Base-by-base conservation (phyloP, 2,329 filamentous ascomycete species). In the Septoria linicola region DNA sequence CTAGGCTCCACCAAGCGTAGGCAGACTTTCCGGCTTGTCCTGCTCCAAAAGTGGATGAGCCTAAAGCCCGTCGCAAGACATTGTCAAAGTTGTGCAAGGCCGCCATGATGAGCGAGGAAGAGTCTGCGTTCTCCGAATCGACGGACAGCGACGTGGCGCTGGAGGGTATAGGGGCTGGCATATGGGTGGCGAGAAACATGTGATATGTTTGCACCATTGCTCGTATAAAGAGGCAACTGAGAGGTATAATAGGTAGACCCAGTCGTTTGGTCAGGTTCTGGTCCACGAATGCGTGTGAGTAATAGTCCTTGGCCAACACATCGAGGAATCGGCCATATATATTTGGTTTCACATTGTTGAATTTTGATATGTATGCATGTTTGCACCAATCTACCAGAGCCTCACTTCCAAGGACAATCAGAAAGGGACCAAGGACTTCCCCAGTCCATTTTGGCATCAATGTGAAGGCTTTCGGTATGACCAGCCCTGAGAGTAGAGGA, bases 311-410 rank as follows among this genome's bases (percentile, higher is more conserved):
- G 59, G 90, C 91, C 6, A 99, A 75, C 3, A 99, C 88, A 66
- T 99, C 95, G 13, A 97, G 80, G 66, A 93, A 96, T 19, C 90
- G 83, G 45, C 83, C 81, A 69, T 99, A 99, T 49, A 99, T 87
- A 5, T 81, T 82, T 2, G 93, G 93, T 58, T 93, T 92, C 60
- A 91, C 90, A 63, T 95, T 96, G 76, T 99, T 99, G 75, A 99
- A 99, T 68, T 99, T 99, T 67, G 85, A 91, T 68, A 99, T 95
- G 68, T 97, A 99, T 17, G 89, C 89, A 67, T 99, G 95, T 70
- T 99, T 99, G 69, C 96, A 81, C 81, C 88, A 91, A 71, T 99
- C 93, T 1, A 99, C 93, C 7, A 96, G 74, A 85, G 96, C 96
- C 72, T 99, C 93, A 57, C 90, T 96, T 1, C 91, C 92, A 5